Evolutionary conservation across 371 early-diverging fungal genomes (phyloP), one percentile per base, ranked within the genome.

Genomic region (Dichotomocladium elegans): DNA sequence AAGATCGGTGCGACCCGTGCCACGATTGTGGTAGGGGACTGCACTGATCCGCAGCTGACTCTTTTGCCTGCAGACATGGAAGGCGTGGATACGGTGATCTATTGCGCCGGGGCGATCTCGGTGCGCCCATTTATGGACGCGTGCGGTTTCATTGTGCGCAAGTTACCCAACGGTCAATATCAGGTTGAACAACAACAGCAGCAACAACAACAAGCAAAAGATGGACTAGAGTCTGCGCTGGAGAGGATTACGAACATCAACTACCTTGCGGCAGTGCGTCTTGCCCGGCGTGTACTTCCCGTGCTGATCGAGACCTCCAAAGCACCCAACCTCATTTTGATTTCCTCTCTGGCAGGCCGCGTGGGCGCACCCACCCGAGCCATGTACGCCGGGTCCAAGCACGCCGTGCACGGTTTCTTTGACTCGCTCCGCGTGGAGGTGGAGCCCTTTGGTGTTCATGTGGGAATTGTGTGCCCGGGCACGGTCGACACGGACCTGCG

Each of bases 361-460:
- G 61, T 88, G 0, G 87, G 87, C 8, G 89, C 93, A 15, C 94
- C 94, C 0, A 92, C 93, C 9, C 81, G 94, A 8, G 74, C 87
- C 4, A 64, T 94, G 21, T 94, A 94, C 60, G 77, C 87, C 31
- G 88, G 86, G 1, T 81, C 88, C 41, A 94, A 94, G 50, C 88
- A 87, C 58, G 94, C 93, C 1, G 68, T 92, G 7, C 86, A 88
- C 27, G 94, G 93, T 0, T 94, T 88, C 65, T 94, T 94, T 69
- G 83, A 86, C 41, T 82, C 93, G 2, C 57, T 94, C 25, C 77
- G 93, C 0, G 87, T 93, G 58, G 95, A 94, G 58, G 62, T 91
- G 6, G 70, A 65, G 2, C 48, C 58, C 3, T 64, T 68, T 2
- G 76, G 75, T 14, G 77, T 91, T 1, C 79, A 80, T 41, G 76